Percentiles rank a stretch among this genome's conserved stretches.
Conservation (phyloP, 2,329 filamentous ascomycete species). For the Zopfia rhizophila region DNA sequence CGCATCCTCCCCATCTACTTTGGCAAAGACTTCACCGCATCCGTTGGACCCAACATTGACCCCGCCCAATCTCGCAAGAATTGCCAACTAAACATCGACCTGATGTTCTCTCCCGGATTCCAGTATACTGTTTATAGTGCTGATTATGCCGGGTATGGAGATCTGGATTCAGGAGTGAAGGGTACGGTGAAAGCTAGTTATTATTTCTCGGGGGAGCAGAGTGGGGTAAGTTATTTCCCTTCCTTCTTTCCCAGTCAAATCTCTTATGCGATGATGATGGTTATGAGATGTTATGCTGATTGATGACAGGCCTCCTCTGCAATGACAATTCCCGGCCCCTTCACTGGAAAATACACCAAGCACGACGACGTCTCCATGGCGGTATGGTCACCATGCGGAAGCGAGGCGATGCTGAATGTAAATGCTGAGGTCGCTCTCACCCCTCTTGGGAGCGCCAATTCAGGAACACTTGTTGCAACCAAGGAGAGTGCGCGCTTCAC, state of each 20-base stretch:
- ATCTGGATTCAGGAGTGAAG: slow-evolving; percentile 48
- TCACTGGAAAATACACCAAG: slow-evolving; percentile 56
- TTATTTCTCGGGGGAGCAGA: slow-evolving; percentile 48
- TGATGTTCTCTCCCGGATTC: slow-evolving; percentile 49
- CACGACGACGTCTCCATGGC: slow-evolving; percentile 50
- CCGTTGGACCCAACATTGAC: slow-evolving; percentile 34
- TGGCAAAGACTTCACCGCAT: slow-evolving; percentile 43
- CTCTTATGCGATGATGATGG: neutral
- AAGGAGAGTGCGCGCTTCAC: slow-evolving; percentile 40
- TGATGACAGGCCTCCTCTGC: slow-evolving; percentile 23
- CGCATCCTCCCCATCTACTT: slow-evolving; percentile 46
- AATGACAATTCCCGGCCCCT: slow-evolving; percentile 52
- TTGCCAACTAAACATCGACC: slow-evolving; percentile 50
- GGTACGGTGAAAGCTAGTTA: slow-evolving; percentile 47
- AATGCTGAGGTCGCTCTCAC: slow-evolving; percentile 43
- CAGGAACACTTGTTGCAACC: slow-evolving; percentile 38
- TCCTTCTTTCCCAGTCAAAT: too few species aligned
- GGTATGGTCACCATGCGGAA: slow-evolving; percentile 45
- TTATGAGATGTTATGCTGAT: neutral
- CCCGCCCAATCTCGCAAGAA: slow-evolving; percentile 47
- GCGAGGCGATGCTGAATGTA: slow-evolving; percentile 41
- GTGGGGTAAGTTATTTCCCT: slow-evolving; percentile 30
- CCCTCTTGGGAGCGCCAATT: slow-evolving; percentile 29
- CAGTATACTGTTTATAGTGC: slow-evolving; percentile 47
- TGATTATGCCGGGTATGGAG: slow-evolving; percentile 48